A percentile compares a stretch with the other conserved stretches of the same genome.
phyloP scores from a whole-genome alignment of 805 yeast genomes.

The Nakazawaea holstii region DNA sequence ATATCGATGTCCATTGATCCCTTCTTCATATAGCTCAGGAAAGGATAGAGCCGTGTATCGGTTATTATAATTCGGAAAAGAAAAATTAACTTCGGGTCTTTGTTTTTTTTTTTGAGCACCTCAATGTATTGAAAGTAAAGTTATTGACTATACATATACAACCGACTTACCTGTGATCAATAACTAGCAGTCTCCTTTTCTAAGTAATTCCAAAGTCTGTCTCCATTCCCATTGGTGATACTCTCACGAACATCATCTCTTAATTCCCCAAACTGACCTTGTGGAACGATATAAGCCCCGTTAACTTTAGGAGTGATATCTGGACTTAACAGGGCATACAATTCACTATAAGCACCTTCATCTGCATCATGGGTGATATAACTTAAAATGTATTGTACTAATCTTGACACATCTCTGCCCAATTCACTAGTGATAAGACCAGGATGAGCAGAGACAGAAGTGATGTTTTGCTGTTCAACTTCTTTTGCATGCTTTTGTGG shows the following conservation, averaged over 20 bases:
- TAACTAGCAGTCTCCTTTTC: neutral
- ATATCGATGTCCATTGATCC: too few relatives aligned
- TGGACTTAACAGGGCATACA: slow-evolving; percentile 32
- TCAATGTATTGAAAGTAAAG: too few relatives aligned
- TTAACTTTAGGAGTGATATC: slow-evolving; percentile 18
- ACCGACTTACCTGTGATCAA: neutral
- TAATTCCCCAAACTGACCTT: slow-evolving; percentile 23
- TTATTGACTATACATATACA: too few relatives aligned
- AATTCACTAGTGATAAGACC: too few relatives aligned
- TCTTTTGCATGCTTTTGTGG: slow-evolving; percentile 19
- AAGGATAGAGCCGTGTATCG: too few relatives aligned
- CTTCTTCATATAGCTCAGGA: too few relatives aligned
- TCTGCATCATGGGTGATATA: slow-evolving; percentile 18
- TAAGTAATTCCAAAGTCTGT: neutral
- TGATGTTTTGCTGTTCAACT: slow-evolving; percentile 22
- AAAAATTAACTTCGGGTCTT: too few relatives aligned
- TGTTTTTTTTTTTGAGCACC: too few relatives aligned
- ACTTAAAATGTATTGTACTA: too few relatives aligned
- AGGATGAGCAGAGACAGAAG: slow-evolving; percentile 22
- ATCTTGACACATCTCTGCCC: too few relatives aligned
- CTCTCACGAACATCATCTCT: slow-evolving; percentile 14
- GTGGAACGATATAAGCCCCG: slow-evolving; percentile 32
- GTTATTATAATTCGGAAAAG: too few relatives aligned
- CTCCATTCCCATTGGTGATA: neutral
- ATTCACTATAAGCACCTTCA: slow-evolving; percentile 33